Conservation (phyloP, 305 asterid genomes). For the Fraxinus greggii region DNA sequence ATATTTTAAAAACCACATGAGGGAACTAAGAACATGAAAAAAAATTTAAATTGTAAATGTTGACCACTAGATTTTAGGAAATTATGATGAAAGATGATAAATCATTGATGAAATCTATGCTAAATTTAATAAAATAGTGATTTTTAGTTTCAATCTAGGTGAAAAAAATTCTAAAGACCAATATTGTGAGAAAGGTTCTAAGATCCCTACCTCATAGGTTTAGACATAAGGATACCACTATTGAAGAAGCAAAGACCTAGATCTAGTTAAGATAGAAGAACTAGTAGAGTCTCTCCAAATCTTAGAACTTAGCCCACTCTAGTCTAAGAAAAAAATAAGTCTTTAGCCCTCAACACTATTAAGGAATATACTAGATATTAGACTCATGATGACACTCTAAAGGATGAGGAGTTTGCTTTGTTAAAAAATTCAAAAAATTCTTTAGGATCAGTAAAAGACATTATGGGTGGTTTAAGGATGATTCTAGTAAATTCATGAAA, state of each 20-base stretch:
- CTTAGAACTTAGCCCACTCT: neutral
- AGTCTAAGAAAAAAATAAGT: neutral
- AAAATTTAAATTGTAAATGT: neutral
- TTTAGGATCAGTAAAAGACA: too few species aligned
- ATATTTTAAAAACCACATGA: too few species aligned
- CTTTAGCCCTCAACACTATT: neutral
- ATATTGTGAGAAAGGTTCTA: neutral
- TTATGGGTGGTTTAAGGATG: too few species aligned
- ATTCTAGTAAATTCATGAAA: neutral
- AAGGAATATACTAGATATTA: too few species aligned
- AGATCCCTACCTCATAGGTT: neutral
- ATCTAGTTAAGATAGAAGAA: neutral
- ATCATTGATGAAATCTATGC: too few species aligned
- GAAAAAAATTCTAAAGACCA: neutral
- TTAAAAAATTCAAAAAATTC: too few species aligned
- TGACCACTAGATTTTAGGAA: neutral
- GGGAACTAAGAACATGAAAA: too few species aligned
- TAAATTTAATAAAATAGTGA: too few species aligned
- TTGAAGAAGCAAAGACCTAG: too few species aligned
- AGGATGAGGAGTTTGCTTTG: too few species aligned
- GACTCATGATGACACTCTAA: too few species aligned
- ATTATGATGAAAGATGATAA: too few species aligned
- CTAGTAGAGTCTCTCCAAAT: neutral
- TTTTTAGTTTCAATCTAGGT: neutral
- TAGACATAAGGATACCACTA: neutral